Conservation (phyloP, 2,329 filamentous ascomycete genomes). For the Pseudogymnoascus sp. region DNA sequence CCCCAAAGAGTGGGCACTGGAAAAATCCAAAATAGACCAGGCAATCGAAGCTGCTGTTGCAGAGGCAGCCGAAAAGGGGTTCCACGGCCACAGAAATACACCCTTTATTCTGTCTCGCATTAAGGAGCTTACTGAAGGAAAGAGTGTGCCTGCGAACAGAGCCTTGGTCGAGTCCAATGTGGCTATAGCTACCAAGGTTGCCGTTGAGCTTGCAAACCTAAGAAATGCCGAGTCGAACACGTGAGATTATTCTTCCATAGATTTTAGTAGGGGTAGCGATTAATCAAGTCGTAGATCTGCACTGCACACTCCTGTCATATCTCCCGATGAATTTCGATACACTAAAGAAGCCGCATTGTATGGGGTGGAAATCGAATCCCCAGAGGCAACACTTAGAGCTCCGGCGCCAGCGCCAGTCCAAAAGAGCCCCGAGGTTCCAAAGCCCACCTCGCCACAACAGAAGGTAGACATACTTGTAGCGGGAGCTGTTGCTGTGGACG, state of each 20-base stretch:
- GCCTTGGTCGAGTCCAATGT: slow-evolving; percentile 64
- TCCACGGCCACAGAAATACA: slow-evolving; percentile 60
- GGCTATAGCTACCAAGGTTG: slow-evolving; percentile 56
- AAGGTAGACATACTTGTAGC: slow-evolving; percentile 70
- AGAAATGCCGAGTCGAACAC: slow-evolving; percentile 35
- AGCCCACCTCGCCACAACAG: background rate
- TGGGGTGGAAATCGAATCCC: background rate
- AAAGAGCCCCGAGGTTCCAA: background rate
- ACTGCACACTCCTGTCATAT: slow-evolving; percentile 9
- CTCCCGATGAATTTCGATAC: background rate
- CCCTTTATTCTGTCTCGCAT: slow-evolving; percentile 64
- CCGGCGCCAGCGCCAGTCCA: background rate
- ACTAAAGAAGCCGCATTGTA: slow-evolving; percentile 6
- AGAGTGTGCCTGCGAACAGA: slow-evolving; percentile 56
- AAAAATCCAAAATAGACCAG: slow-evolving; percentile 51
- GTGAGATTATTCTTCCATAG: slow-evolving; percentile 33
- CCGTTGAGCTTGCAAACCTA: slow-evolving; percentile 53
- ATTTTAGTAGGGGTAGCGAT: slow-evolving; percentile 8
- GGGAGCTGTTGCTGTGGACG: slow-evolving; percentile 82
- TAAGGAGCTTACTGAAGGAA: slow-evolving; percentile 59
- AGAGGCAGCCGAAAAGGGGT: slow-evolving; percentile 47
- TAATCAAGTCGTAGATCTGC: slow-evolving; percentile 13
- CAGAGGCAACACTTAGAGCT: background rate
- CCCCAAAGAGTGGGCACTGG: slow-evolving; percentile 52
- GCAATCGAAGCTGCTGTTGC: slow-evolving; percentile 51